Evolutionary conservation across 2,329 filamentous ascomycete genomes (phyloP), one percentile per base, ranked within the genome.

Genomic region (Fusarium sambucinum): DNA sequence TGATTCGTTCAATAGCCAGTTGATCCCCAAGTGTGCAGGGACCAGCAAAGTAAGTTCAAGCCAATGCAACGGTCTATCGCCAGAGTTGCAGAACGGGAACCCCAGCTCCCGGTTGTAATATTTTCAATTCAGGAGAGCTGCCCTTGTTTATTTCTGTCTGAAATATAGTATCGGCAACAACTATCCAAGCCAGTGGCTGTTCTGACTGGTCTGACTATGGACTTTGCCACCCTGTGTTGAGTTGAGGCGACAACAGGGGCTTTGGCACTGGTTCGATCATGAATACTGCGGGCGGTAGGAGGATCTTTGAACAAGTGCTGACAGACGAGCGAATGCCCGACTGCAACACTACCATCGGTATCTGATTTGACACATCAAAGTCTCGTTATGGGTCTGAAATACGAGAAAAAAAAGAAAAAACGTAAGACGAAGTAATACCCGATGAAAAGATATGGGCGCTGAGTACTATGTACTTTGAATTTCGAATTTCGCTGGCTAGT

Each of bases 271-370:
- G 13, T 44, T 35, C 58, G 38, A 52, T 25, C 38, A 55, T 46
- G 44, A 45, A 55, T 68, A 41, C 21, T 33, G 30, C 41, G 59
- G 21, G 35, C 9, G 19, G 61, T 46, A 51, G 35, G 38, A 46
- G 51, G 48, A 38, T 66, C 30, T 48, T 41, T 41, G 40, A 40
- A 40, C 40, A 40, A 47, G 51, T 68, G 62, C 60, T 63, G 55
- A 57, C 53, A 57, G 59, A 44, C 51, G 48, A 69, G 37, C 32
- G 47, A 62, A 47, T 59, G 25, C 17, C 55, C 44, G 48, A 51
- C 48, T 51, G 51, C 46, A 57, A 72, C 48, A 52, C 66, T 63
- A 69, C 53, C 62, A 54, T 37, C 29, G 64, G 51, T 55, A 61
- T 55, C 46, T 47, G 50, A 68, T 57, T 59, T 52, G 37, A 44